Evolutionary conservation across 257 asterid species (phyloP).

Genomic region (Anisodus tanguticus): DNA sequence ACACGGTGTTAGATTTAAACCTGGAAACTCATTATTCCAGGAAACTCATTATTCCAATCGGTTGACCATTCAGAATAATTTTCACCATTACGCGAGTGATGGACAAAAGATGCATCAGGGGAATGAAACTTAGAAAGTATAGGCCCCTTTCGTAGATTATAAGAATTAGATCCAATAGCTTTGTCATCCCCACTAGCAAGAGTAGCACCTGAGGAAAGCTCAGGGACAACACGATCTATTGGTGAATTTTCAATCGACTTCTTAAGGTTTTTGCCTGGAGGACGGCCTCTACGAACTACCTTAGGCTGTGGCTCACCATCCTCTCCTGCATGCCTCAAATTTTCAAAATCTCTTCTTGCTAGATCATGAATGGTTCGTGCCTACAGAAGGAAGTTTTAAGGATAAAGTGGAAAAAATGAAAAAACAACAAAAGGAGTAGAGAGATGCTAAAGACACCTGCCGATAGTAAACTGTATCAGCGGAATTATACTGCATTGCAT

Average conservation of each 20-base stretch:
- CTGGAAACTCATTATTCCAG: conserved; percentile 99
- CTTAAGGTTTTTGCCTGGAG: conserved; percentile 79
- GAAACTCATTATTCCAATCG: conserved; percentile 94
- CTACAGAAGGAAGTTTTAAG: conserved; percentile 47
- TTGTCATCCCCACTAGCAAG: conserved; percentile 67
- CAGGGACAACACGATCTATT: conserved; percentile 54
- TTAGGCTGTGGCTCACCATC: conserved; percentile 92
- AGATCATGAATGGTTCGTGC: conserved; percentile 89
- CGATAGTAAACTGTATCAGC: conserved; percentile 82
- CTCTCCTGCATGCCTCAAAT: conserved; percentile 85
- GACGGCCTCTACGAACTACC: conserved; percentile 95
- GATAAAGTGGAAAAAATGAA: conserved; percentile 25
- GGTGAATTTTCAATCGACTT: conserved; percentile 64
- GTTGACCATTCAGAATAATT: conserved; percentile 63
- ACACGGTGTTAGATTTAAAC: conserved; percentile 42
- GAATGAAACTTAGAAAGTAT: conserved; percentile 47
- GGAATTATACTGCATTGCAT: conserved; percentile 93
- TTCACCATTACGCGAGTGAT: conserved; percentile 71
- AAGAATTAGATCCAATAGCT: conserved; percentile 64
- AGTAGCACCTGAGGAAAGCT: conserved; percentile 61
- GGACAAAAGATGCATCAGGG: conserved; percentile 51
- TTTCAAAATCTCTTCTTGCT: conserved; percentile 80
- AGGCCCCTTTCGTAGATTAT: conserved; percentile 75
- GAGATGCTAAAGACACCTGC: conserved; percentile 59
- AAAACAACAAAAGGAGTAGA: background rate